These are phyloP conservation scores for Yarrowia divulgata DNA, from an alignment of 805 yeast species.

Conservation along the genomic window DNA sequence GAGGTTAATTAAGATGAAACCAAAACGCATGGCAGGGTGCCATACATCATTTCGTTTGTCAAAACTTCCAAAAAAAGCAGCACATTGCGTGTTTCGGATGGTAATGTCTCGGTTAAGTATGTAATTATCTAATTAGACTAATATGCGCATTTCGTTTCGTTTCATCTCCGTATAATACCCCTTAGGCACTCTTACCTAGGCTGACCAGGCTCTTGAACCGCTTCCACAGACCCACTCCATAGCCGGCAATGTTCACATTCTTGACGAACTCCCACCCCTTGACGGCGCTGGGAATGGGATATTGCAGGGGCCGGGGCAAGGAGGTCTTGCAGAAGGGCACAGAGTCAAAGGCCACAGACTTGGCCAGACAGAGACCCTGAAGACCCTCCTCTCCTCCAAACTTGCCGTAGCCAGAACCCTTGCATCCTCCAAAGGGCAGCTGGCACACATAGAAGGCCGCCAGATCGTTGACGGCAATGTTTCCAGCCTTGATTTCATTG, in stretches of 20 bases:
- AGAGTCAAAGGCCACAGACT: slow-evolving; percentile 85
- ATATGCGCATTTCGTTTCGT: background rate
- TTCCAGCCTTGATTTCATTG: slow-evolving; percentile 74
- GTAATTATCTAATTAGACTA: background rate
- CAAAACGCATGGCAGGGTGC: background rate
- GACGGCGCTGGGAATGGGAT: slow-evolving; percentile 81
- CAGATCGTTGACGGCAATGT: slow-evolving; percentile 96
- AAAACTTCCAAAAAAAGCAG: background rate
- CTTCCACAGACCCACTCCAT: slow-evolving; percentile 71
- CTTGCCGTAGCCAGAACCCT: slow-evolving; percentile 95
- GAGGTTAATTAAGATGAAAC: slow-evolving; percentile 5
- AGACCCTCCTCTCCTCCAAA: slow-evolving; percentile 98
- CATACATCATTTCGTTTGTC: background rate
- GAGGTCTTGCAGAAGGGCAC: slow-evolving; percentile 75
- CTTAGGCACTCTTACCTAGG: slow-evolving; percentile 24
- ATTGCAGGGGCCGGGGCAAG: slow-evolving; percentile 89
- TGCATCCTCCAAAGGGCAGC: slow-evolving; percentile 94
- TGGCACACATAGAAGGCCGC: slow-evolving; percentile 96
- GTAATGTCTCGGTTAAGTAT: background rate
- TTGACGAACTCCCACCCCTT: slow-evolving; percentile 90
- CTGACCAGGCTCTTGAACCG: slow-evolving; percentile 40
- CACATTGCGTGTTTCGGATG: background rate
- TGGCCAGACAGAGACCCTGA: slow-evolving; percentile 84
- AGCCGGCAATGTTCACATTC: slow-evolving; percentile 83
- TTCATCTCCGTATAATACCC: background rate